A percentile compares a stretch with the other conserved stretches of the same genome.
Conservation (phyloP, 805 yeast species). For the Monosporozyma solicola region DNA sequence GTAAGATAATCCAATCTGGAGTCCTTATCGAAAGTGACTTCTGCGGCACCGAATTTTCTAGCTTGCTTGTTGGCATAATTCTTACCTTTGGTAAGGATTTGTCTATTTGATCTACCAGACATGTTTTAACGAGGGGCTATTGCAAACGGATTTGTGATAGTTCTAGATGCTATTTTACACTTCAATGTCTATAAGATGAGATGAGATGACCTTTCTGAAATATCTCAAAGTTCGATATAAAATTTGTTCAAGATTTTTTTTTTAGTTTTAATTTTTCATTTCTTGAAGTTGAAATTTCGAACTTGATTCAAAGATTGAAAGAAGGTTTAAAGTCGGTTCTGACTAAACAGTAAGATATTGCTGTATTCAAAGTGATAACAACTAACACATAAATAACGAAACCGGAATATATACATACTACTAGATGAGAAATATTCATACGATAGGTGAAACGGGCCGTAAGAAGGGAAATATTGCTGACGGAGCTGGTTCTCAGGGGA, state of each 20-base stretch:
- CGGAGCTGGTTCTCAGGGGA: not conserved
- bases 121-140: not conserved
- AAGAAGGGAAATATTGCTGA: not conserved
- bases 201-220: conserved; percentile 1
- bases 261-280: not conserved
- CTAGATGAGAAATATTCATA: conserved; percentile 9
- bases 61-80: conserved; percentile 62
- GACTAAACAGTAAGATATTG: not conserved
- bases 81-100: conserved; percentile 81
- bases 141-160: not conserved
- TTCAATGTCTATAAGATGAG: not conserved
- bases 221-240: not conserved
- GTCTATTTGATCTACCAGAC: conserved; percentile 45
- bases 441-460: conserved; percentile 1
- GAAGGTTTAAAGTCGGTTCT: not conserved
- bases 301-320: not conserved
- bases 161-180: not conserved
- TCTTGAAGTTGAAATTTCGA: not conserved
- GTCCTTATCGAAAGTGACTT: conserved; percentile 74
- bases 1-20: conserved; percentile 79
- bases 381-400: not conserved
- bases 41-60: conserved; percentile 63
- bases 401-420: not conserved
- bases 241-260: not conserved
- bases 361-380: not conserved